Percentiles rank a stretch among this genome's conserved stretches.
These are phyloP conservation scores for Nitzschia inconspicua DNA, from an alignment of 108 stramenopile genomes.

Conservation along the genomic window DNA sequence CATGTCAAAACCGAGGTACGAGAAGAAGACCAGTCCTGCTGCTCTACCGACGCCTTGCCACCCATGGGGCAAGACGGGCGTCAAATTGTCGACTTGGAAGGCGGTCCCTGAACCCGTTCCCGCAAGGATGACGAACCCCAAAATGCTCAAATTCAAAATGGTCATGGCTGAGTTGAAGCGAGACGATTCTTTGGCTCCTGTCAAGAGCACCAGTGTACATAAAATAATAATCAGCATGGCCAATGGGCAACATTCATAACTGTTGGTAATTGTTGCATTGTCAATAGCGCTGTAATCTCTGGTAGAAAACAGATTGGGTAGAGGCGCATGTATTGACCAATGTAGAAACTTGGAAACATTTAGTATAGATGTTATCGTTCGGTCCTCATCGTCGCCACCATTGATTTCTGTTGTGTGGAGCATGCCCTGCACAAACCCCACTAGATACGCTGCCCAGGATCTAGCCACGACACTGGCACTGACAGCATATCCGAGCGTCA, in stretches of 20 bases:
- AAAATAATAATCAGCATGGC: conserved; percentile 39
- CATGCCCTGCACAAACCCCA: conserved; percentile 26
- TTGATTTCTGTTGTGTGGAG: not conserved
- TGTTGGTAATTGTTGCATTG: not conserved
- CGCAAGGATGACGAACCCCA: conserved; percentile 36
- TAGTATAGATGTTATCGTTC: not conserved
- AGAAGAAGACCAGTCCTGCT: conserved; percentile 44
- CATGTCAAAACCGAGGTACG: conserved; percentile 53
- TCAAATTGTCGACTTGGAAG: conserved; percentile 13
- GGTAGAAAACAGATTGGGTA: not conserved
- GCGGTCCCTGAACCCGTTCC: conserved; percentile 36
- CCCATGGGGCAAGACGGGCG: conserved; percentile 46
- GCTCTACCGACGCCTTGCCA: conserved; percentile 36
- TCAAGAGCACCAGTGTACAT: conserved; percentile 38
- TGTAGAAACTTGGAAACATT: too few species aligned
- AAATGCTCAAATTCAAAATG: conserved; percentile 36
- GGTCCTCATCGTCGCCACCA: not conserved
- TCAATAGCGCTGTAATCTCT: too few species aligned
- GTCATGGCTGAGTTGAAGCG: conserved; percentile 58
- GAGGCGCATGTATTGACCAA: conserved; percentile 1
- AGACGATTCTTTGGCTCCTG: conserved; percentile 50
- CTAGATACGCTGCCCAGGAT: conserved; percentile 52
- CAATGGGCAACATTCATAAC: conserved; percentile 41
- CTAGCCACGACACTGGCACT: conserved; percentile 51
- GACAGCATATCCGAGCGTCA: conserved; percentile 57